Base-by-base conservation (phyloP, 306 rosid species). In the Cyamopsis tetragonoloba region DNA sequence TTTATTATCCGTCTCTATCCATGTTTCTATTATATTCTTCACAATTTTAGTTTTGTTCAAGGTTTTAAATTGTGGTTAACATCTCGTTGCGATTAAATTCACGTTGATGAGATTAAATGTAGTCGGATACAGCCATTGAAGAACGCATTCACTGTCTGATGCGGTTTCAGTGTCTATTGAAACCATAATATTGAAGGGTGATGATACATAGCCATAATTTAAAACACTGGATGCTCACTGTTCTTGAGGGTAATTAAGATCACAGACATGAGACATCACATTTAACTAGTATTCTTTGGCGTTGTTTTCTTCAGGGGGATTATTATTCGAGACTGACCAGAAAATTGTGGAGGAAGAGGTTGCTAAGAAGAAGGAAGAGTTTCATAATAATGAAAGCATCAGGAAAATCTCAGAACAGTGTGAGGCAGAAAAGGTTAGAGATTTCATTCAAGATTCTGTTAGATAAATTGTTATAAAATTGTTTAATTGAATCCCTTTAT, bases 321-420 rank as follows among this genome's bases (percentile, higher is more conserved):
- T 84, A 71, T 74, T 84, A 51, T 38, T 73, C 17, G 87, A 80
- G 56, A 64, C 76, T 7, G 87, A 76, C 62, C 64, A 71, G 11
- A 85, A 23, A 55, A 53, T 63, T 23, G 35, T 73, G 3, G 79
- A 73, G 71, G 86, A 80, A 74, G 89, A 74, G 50, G 30, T 78
- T 27, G 56, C 72, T 15, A 80, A 23, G 81, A 89, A 71, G 75
- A 77, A 63, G 10, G 74, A 65, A 41, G 88, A 84, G 68, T 69
- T 82, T 57, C 71, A 19, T 17, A 76, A 71, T 34, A 72, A 80
- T 51, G 60, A 42, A 42, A 76, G 59, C 53, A 78, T 87, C 11
- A 56, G 3, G 60, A 71, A 69, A 68, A 76, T 89, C 42, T 19
- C 65, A 14, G 49, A 71, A 7, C 76, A 54, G 59, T 87, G 85